Conservation (phyloP, 2,329 filamentous ascomycete species). For the Plenodomus lindquistii region DNA sequence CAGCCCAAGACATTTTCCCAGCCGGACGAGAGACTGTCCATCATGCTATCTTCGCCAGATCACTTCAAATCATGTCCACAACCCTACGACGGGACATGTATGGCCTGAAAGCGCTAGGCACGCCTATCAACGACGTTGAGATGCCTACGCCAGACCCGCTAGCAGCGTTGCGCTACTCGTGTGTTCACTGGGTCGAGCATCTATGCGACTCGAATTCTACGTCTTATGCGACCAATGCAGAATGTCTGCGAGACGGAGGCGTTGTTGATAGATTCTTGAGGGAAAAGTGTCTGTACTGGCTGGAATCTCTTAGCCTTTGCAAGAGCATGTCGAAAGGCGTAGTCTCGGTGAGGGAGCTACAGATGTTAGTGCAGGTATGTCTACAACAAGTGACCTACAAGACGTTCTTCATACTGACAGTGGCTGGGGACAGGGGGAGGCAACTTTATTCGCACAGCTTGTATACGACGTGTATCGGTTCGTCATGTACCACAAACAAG, state of each 20-base stretch:
- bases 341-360: slow-evolving; percentile 12
- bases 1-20: slow-evolving; percentile 32
- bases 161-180: slow-evolving; percentile 26
- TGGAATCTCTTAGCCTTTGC: slow-evolving; percentile 20
- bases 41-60: slow-evolving; percentile 18
- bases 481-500: slow-evolving; percentile 23
- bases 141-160: slow-evolving; percentile 28
- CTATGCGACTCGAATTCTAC: slow-evolving; percentile 19
- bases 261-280: slow-evolving; percentile 2
- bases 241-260: background rate
- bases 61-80: slow-evolving; percentile 27
- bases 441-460: background rate
- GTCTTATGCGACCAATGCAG: background rate
- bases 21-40: slow-evolving; percentile 13
- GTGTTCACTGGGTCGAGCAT: slow-evolving; percentile 42
- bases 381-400: background rate
- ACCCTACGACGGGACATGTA: slow-evolving; percentile 22
- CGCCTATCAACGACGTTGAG: slow-evolving; percentile 19
- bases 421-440: background rate
- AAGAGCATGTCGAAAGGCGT: slow-evolving; percentile 16
- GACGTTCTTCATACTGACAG: background rate
- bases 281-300: background rate
- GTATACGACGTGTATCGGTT: slow-evolving; percentile 19
- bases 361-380: slow-evolving; percentile 9
- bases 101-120: slow-evolving; percentile 15